These are phyloP conservation scores for Colletotrichum sublineola DNA, from an alignment of 2,329 filamentous ascomycete species.

Conservation along the genomic window DNA sequence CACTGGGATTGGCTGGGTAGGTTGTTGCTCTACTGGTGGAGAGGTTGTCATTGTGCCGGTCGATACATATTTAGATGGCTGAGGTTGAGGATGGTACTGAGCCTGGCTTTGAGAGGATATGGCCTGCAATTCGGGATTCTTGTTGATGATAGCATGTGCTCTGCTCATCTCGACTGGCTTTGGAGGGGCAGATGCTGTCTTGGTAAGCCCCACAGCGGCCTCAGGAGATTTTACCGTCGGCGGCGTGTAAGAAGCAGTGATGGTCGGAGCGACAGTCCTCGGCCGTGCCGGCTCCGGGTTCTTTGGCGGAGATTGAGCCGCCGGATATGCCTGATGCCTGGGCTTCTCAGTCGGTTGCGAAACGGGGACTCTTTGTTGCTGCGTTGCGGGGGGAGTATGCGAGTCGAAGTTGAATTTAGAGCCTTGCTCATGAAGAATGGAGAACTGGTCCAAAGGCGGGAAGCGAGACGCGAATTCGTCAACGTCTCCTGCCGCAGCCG, in stretches of 20 bases:
- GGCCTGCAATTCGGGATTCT: slow-evolving; percentile 71
- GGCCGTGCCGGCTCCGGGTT: slow-evolving; percentile 31
- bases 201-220: slow-evolving; percentile 48
- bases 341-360: slow-evolving; percentile 81
- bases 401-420: slow-evolving; percentile 86
- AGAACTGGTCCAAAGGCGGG: slow-evolving; percentile 93
- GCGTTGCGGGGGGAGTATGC: slow-evolving; percentile 61
- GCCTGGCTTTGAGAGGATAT: slow-evolving; percentile 62
- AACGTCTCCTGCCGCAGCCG: slow-evolving; percentile 55
- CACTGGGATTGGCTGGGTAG: slow-evolving; percentile 50
- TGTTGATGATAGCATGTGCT: slow-evolving; percentile 74
- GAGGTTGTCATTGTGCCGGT: slow-evolving; percentile 85
- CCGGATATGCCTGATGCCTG: slow-evolving; percentile 85
- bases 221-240: slow-evolving; percentile 40
- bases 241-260: slow-evolving; percentile 49
- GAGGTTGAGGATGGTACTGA: slow-evolving; percentile 45
- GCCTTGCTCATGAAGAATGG: slow-evolving; percentile 86
- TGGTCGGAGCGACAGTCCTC: slow-evolving; percentile 44
- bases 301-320: slow-evolving; percentile 27
- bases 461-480: slow-evolving; percentile 91
- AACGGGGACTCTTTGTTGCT: slow-evolving; percentile 68
- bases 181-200: slow-evolving; percentile 54
- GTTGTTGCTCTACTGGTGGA: slow-evolving; percentile 65
- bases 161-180: slow-evolving; percentile 66
- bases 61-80: slow-evolving; percentile 58